A percentile compares a stretch with the other conserved stretches of the same genome.
Evolutionary conservation across 495 filamentous ascomycete species (phyloP).

Genomic region (Tetracladium setigerum): DNA sequence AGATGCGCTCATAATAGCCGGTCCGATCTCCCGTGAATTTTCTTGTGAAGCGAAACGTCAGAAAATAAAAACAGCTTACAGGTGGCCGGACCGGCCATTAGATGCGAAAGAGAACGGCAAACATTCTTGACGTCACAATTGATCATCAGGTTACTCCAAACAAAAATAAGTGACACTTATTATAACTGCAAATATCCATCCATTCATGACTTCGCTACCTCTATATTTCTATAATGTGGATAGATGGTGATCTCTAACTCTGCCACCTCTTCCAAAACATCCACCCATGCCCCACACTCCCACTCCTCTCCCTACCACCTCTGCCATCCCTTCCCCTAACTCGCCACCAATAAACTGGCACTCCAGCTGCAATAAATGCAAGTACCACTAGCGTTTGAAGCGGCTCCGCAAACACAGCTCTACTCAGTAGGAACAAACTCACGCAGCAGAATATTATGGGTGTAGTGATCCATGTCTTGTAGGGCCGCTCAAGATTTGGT

Average conservation of each 20-base stretch:
- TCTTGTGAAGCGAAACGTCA: too few relatives aligned
- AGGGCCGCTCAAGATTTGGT: slow-evolving; percentile 80
- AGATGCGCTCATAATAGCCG: too few relatives aligned
- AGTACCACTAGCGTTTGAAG: slow-evolving; percentile 81
- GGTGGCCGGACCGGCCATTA: too few relatives aligned
- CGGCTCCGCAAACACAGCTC: slow-evolving; percentile 85
- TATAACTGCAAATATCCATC: too few relatives aligned
- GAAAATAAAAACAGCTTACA: too few relatives aligned
- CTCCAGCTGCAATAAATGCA: slow-evolving; percentile 70
- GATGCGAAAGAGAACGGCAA: too few relatives aligned
- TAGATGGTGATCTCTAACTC: background rate
- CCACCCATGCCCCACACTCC: slow-evolving; percentile 14
- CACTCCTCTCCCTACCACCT: slow-evolving; percentile 15
- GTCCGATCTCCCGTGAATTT: background rate
- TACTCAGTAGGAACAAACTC: slow-evolving; percentile 80
- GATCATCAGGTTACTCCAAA: too few relatives aligned
- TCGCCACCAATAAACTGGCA: slow-evolving; percentile 85
- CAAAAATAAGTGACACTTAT: too few relatives aligned
- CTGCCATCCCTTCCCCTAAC: slow-evolving; percentile 45
- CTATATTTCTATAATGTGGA: background rate
- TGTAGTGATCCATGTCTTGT: slow-evolving; percentile 91
- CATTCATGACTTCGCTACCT: background rate
- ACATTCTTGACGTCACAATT: too few relatives aligned
- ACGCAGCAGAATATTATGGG: slow-evolving; percentile 98
- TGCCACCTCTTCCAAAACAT: slow-evolving; percentile 22